phyloP scores from a whole-genome alignment of 129 eudicot species.

The Gnaphalium uliginosum region DNA sequence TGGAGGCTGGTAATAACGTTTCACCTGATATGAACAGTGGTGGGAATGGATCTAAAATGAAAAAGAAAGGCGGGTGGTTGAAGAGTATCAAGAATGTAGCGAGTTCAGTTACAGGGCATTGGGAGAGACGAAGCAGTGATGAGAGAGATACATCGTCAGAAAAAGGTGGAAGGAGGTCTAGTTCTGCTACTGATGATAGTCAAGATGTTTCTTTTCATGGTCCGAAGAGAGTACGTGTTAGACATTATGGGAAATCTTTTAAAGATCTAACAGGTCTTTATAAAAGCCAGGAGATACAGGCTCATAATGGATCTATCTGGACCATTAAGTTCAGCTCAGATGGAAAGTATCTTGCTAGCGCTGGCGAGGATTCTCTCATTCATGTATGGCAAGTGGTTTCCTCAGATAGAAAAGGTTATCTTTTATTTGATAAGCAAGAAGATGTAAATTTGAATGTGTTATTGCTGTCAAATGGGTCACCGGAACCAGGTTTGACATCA shows the following conservation, averaged over 20 bases:
- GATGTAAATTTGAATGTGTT: conserved; percentile 73
- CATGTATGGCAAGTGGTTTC: conserved; percentile 85
- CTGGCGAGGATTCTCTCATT: conserved; percentile 90
- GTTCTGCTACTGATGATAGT: conserved; percentile 98
- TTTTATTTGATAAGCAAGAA: conserved; percentile 75
- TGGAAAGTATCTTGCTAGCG: conserved; percentile 94
- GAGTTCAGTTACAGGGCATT: conserved; percentile 62
- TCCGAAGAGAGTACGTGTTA: conserved; percentile 75
- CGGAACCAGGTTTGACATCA: conserved; percentile 58
- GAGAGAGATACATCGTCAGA: conserved; percentile 95
- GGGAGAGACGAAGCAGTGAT: conserved; percentile 75
- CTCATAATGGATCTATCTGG: conserved; percentile 94
- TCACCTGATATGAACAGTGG: conserved; percentile 29
- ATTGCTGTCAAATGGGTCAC: conserved; percentile 63
- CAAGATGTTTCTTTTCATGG: conserved; percentile 83
- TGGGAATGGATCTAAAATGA: conserved; percentile 50
- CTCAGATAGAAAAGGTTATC: conserved; percentile 84
- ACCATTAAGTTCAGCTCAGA: conserved; percentile 80
- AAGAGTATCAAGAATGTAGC: conserved; percentile 78
- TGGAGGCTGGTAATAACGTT: conserved; percentile 57
- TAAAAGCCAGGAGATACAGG: conserved; percentile 87
- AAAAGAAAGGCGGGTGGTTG: conserved; percentile 76
- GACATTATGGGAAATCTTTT: conserved; percentile 86
- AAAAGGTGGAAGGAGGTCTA: conserved; percentile 85
- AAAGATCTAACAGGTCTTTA: conserved; percentile 83